Percentiles rank a stretch among this genome's conserved stretches.
phyloP scores from a whole-genome alignment of 202 grass and related monocot genomes.

The Zizania palustris region DNA sequence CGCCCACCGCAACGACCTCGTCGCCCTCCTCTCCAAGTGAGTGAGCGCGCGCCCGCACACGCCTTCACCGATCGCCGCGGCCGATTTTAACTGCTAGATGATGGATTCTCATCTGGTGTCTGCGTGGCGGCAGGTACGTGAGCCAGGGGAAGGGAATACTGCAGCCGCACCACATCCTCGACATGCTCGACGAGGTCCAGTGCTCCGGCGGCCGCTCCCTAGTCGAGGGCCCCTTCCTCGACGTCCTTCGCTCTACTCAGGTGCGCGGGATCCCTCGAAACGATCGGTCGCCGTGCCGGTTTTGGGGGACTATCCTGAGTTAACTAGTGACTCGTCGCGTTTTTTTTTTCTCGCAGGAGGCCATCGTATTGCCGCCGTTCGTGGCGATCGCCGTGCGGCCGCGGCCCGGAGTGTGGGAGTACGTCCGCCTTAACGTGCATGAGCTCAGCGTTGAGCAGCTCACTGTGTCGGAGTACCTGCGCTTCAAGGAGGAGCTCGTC shows the following conservation, averaged over 20 bases:
- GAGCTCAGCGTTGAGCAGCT: constrained; percentile 95
- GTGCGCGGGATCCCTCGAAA: constrained; percentile 29
- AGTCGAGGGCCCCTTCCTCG: constrained; percentile 80
- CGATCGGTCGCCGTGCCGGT: background rate
- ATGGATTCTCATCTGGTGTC: background rate
- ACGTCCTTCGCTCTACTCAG: constrained; percentile 85
- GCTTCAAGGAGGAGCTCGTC: constrained; percentile 93
- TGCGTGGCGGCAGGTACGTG: constrained; percentile 57
- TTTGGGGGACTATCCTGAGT: background rate
- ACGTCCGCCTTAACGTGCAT: constrained; percentile 86
- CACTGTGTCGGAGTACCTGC: constrained; percentile 73
- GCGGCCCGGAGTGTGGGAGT: constrained; percentile 92
- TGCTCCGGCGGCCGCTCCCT: constrained; percentile 51
- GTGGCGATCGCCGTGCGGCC: constrained; percentile 96
- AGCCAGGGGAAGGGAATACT: constrained; percentile 91
- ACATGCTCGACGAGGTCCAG: constrained; percentile 76
- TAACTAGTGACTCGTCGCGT: background rate
- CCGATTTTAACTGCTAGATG: background rate
- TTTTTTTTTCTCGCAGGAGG: constrained; percentile 57
- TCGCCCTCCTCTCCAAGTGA: constrained; percentile 84
- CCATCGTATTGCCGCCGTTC: constrained; percentile 93
- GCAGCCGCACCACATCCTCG: constrained; percentile 91
- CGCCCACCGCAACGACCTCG: constrained; percentile 92
- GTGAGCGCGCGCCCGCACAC: background rate
- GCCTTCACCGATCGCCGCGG: too few relatives aligned